Base-by-base conservation (phyloP, 1,284 basidiomycete species). In the Ustilago trichophora region DNA sequence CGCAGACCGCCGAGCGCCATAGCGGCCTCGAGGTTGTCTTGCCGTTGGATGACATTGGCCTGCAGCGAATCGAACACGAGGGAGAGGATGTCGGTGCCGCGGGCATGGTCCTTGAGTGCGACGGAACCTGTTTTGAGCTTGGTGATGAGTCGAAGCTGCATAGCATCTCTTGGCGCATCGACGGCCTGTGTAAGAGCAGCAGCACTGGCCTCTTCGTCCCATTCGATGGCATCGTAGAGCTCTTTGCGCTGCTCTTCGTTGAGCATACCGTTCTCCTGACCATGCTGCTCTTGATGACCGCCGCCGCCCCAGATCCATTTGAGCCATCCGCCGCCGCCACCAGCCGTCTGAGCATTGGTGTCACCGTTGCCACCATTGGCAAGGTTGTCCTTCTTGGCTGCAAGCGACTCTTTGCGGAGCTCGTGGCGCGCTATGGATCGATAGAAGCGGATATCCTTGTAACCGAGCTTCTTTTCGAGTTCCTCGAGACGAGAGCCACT, bases 361-460 rank as follows among this genome's bases (percentile, higher is more conserved):
- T 84, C 85, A 76, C 83, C 86, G 79, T 46, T 72, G 59, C 29
- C 56, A 36, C 71, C 59, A 19, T 65, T 18, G 34, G 27, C 88
- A 13, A 73, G 45, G 22, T 71, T 66, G 19, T 73, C 70, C 50
- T 84, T 77, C 35, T 52, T 56, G 56, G 83, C 82, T 45, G 75
- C 76, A 11, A 74, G 70, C 16, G 52, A 56, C 75, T 98, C 93
- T 78, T 96, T 93, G 71, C 90, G 89, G 15, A 97, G 84, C 70
- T 90, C 89, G 7, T 91, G 93, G 8, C 93, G 88, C 0, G 93
- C 93, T 59, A 99, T 92, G 4, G 94, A 98, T 21, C 96, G 88
- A 84, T 98, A 99, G 83, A 98, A 98, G 11, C 96, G 90, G 48
- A 99, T 91, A 76, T 98, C 96, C 80, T 97, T 92, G 78, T 98